phyloP scores from a whole-genome alignment of 2,329 filamentous ascomycete species.

The Thelonectria rubi region DNA sequence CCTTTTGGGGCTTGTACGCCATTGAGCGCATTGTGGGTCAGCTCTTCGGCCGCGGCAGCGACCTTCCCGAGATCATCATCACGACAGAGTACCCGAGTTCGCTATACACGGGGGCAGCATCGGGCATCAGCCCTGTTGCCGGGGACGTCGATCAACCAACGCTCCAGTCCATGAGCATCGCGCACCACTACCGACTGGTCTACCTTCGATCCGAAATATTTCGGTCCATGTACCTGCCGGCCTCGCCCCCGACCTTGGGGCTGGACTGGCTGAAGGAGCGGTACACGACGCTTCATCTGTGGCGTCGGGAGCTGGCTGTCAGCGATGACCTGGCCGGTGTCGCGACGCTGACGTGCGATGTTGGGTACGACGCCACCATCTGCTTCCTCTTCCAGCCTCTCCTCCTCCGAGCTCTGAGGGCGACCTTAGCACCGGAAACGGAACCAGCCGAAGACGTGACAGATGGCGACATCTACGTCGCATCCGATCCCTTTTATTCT shows the following conservation, averaged over 20 bases:
- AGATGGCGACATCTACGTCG: neutral
- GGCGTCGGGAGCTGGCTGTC: neutral
- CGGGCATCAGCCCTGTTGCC: neutral
- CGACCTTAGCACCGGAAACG: neutral
- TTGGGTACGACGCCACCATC: neutral
- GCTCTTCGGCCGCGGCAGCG: neutral
- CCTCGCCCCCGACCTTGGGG: neutral
- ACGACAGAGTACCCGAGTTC: neutral
- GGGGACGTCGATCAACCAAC: neutral
- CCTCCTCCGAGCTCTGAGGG: neutral
- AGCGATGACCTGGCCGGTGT: neutral
- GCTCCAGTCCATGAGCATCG: neutral
- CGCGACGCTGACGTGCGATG: neutral
- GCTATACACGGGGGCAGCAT: neutral
- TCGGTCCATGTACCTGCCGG: neutral
- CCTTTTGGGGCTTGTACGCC: neutral
- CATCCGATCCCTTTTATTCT: conserved; percentile 7
- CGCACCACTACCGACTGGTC: conserved; percentile 18
- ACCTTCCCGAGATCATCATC: neutral
- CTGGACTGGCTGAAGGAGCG: neutral
- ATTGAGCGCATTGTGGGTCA: neutral
- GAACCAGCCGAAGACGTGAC: neutral
- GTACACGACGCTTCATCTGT: neutral
- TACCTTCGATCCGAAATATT: conserved; percentile 18
- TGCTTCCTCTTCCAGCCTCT: neutral